Evolutionary conservation across 2,329 filamentous ascomycete species (phyloP), one percentile per base, ranked within the genome.

Genomic region (Ceratocystis diversiconidia): DNA sequence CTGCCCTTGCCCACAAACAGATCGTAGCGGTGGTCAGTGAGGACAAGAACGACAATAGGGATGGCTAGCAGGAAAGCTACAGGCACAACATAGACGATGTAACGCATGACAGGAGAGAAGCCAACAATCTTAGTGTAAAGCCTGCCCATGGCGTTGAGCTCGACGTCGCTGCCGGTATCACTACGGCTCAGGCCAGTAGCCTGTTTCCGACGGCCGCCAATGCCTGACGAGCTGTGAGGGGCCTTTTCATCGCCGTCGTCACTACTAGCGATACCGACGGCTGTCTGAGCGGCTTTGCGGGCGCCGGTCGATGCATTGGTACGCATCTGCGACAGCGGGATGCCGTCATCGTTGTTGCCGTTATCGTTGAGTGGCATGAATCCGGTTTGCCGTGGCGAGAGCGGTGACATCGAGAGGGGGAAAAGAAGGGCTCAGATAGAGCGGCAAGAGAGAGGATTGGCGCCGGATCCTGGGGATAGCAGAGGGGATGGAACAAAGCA

Each of bases 31-130:
- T 77, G 73, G 61, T 73, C 78, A 1, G 77, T 78, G 28, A 79
- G 71, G 10, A 78, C 73, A 17, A 85, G 76, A 22, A 87, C 76
- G 62, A 87, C 76, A 44, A 89, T 76, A 12, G 86, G 86, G 5
- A 85, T 72, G 6, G 84, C 84, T 63, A 89, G 78, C 30, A 86
- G 71, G 17, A 85, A 67, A 59, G 79, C 84, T 36, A 89, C 76
- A 4, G 86, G 86, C 28, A 85, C 74, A 68, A 89, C 80, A 71
- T 88, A 89, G 69, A 89, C 78, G 61, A 87, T 75, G 72, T 89
- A 89, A 60, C 86, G 79, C 3, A 83, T 86, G 68, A 87, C 71
- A 68, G 85, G 78, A 6, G 83, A 86, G 71, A 85, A 85, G 70
- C 79, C 77, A 67, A 88, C 76, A 68, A 89, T 79, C 72, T 82